Evolutionary conservation across 2,329 filamentous ascomycete species (phyloP), one percentile per base, ranked within the genome.

Genomic region (Chaetomiaceae sp.): DNA sequence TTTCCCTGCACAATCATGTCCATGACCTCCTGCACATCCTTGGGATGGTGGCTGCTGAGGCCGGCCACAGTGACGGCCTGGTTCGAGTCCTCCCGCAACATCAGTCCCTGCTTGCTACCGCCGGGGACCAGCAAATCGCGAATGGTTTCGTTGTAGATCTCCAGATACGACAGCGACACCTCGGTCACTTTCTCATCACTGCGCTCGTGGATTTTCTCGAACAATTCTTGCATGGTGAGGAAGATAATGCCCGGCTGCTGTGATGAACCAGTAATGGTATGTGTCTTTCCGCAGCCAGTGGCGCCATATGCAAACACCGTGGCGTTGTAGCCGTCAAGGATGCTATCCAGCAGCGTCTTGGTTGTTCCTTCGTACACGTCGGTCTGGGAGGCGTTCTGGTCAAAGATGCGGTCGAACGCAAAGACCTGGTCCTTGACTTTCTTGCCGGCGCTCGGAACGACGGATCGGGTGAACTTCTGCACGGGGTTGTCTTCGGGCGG

Each of bases 111-210:
- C 68, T 90, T 93, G 67, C 83, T 86, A 30, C 84, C 86, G 19
- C 84, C 84, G 0, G 88, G 85, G n/a, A 93, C 84, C 35, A 98
- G 74, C 60, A 98, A 70, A 69, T 98, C 93, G 42, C 93, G 87
- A 59, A 98, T 98, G 0, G 90, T 96, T 70, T 98, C 93, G 64
- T 98, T 98, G 75, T 98, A 98, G 54, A 98, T 98, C 64, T 98
- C 93, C 30, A 98, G 76, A 61, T 97, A 98, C 0, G 90, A 96
- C 14, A 98, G 78, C 0, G 90, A 88, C 44, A 98, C 74, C 60
- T 97, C 93, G 3, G 89, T 93, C 22, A 82, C 75, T 67, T 96
- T 97, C 50, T 95, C 89, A 48, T 86, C 81, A 52, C 83, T 84
- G 44, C 87, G 71, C 47, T 97, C 93, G n/a, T 75, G 73, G 56